Evolutionary conservation across 306 rosid genomes (phyloP), one percentile per base, ranked within the genome.

Genomic region (Cercis canadensis): DNA sequence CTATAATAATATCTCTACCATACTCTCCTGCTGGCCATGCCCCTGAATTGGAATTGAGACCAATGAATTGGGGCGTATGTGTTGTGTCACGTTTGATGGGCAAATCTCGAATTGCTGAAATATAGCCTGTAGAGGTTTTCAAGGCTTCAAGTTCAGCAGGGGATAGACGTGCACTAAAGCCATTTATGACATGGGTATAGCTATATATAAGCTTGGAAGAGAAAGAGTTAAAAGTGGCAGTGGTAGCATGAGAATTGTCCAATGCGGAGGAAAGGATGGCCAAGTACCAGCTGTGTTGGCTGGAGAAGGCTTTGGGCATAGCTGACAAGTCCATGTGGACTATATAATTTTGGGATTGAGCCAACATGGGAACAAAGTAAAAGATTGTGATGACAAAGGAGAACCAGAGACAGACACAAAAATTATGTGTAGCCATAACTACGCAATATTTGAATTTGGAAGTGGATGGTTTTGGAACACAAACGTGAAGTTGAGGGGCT

Each of bases 251-350:
- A 31, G 83, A 17, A 47, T 53, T 76, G 0, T 58, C 24, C 5
- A 73, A 32, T 11, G 72, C 39, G n/a, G 84, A 70, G 3, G 83
- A 63, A 43, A 89, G 74, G 1, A 86, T 86, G 43, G 92, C 68
- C 2, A 53, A 19, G 57, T 85, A 90, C 98, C 97, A 92, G 37
- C 50, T 39, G 52, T 87, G 97, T 24, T 67, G 85, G 67, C 12
- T 40, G 3, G 87, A 41, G 60, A 85, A 90, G 70, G 85, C 74
- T 79, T 83, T 82, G 4, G 98, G 98, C 97, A 85, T 90, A 69
- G 82, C 67, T 18, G 88, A 75, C 70, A 64, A 40, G 63, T 92
- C 90, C 98, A 92, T 90, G 69, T 86, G 88, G 73, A 90, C 70
- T 39, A 92, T 86, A 21, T 88, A 87, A 8, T 82, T 92, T 4